Conservation (phyloP, 768 basidiomycete genomes). For the Omphalotus guepiniiformis region DNA sequence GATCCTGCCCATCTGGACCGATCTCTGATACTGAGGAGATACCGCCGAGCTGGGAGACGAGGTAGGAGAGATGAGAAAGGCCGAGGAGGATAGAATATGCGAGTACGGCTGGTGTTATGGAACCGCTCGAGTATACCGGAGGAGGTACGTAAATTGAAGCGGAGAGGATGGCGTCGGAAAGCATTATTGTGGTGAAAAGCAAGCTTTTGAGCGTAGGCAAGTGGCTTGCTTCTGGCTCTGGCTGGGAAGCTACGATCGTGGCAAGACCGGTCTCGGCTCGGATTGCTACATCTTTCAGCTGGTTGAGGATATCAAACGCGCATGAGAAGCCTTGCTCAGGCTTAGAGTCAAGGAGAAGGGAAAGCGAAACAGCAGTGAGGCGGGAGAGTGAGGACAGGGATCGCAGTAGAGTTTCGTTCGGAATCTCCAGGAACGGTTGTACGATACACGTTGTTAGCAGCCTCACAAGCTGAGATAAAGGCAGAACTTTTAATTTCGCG, state of each 20-base stretch:
- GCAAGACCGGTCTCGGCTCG: slow-evolving; percentile 27
- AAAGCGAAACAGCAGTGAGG: slow-evolving; percentile 30
- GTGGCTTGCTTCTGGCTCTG: slow-evolving; percentile 15
- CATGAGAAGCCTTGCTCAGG: slow-evolving; percentile 12
- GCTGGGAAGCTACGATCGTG: not conserved
- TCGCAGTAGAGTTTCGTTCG: slow-evolving; percentile 23
- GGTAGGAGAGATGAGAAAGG: slow-evolving; percentile 67
- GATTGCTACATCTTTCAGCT: slow-evolving; percentile 8
- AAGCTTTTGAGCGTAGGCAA: slow-evolving; percentile 74
- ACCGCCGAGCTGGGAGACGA: slow-evolving; percentile 79
- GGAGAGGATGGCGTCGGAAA: slow-evolving; percentile 58
- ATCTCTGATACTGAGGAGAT: slow-evolving; percentile 51
- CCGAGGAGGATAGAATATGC: slow-evolving; percentile 52
- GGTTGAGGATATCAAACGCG: slow-evolving; percentile 2
- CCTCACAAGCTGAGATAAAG: slow-evolving; percentile 38
- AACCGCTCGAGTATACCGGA: slow-evolving; percentile 15
- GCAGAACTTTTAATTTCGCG: slow-evolving; percentile 55
- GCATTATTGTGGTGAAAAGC: slow-evolving; percentile 69
- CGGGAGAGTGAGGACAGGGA: slow-evolving; percentile 28
- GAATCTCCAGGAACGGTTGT: slow-evolving; percentile 17
- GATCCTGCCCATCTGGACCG: slow-evolving; percentile 18
- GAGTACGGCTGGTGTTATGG: slow-evolving; percentile 37
- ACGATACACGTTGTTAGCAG: slow-evolving; percentile 10
- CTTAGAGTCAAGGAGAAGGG: slow-evolving; percentile 32
- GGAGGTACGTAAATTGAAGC: slow-evolving; percentile 51